Evolutionary conservation across 2,329 filamentous ascomycete species (phyloP), one percentile per base, ranked within the genome.

Genomic region (Ramularia endophylla): DNA sequence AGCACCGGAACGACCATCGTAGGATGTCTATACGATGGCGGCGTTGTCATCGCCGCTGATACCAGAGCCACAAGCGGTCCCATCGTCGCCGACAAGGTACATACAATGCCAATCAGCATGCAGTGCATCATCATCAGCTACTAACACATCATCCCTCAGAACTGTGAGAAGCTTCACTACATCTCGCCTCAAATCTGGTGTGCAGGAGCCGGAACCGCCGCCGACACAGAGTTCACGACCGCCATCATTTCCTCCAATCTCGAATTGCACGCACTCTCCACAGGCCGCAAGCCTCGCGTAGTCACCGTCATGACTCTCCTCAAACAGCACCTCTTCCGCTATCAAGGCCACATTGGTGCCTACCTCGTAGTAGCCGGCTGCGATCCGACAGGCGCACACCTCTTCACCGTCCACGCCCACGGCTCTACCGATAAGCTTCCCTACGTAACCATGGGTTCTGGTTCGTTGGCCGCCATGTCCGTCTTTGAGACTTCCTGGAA

Each of bases 81-180:
- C 55, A 98, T 98, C 69, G 92, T 98, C 57, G 94, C 94, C 69
- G 92, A 98, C 80, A 98, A 98, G 77, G 80, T 80, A 67, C 42
- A 62, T n/a, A 48, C 27, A 5, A 27, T 36, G 16, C 16, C 9
- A 22, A 25, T 5, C 8, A 15, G 5, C 11, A 35, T 27, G 22
- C 18, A 11, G 11, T 8, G 6, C 28, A 36, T 28, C 40, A 27
- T 22, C n/a, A 32, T 20, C 11, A 20, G 18, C n/a, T 33, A 39
- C 43, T 47, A 35, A 49, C 36, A 37, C 7, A 36, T 29, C 22
- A 34, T 22, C n/a, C 13, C 9, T 12, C 38, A 65, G 87, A 98
- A 98, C 78, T 97, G 92, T 75, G 90, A 98, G 73, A 98, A 98
- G 75, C 82, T 98, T 52, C 92, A 98, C 74, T 98, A 94, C 76